phyloP scores from a whole-genome alignment of 495 filamentous ascomycete genomes.

The Staphylotrichum tortipilum region DNA sequence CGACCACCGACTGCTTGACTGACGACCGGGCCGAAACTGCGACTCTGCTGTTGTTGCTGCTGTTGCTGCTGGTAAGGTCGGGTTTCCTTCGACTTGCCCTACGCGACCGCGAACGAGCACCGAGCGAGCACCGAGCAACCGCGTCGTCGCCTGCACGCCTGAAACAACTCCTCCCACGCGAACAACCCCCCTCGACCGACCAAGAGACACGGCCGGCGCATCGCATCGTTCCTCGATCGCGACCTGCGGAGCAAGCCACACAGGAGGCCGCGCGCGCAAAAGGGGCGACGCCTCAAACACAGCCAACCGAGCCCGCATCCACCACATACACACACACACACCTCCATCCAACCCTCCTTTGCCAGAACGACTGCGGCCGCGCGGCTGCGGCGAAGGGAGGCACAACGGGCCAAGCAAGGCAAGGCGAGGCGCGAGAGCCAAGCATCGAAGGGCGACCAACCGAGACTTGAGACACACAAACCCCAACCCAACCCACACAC shows the following conservation, averaged over 20 bases:
- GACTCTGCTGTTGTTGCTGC: conserved; percentile 23
- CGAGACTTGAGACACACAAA: neutral
- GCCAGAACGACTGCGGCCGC: conserved; percentile 4
- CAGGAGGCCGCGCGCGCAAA: neutral
- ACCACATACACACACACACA: too few species aligned
- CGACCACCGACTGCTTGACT: conserved; percentile 3
- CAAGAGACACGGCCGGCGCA: neutral
- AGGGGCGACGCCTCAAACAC: conserved; percentile 1
- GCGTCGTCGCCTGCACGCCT: too few species aligned
- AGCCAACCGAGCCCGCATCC: conserved; percentile 7
- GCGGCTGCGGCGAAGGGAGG: conserved; percentile 3
- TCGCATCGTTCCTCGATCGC: too few species aligned
- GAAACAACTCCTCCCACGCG: too few species aligned
- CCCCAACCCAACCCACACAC: too few species aligned
- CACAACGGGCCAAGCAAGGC: too few species aligned
- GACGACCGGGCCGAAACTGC: conserved; percentile 6
- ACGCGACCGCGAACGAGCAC: conserved; percentile 9
- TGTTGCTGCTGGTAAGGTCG: conserved; percentile 16
- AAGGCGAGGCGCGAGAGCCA: neutral
- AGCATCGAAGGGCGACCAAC: neutral
- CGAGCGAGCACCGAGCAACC: neutral
- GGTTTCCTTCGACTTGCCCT: conserved; percentile 19
- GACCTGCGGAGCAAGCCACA: too few species aligned
- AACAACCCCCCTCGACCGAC: neutral
- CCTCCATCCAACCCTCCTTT: conserved; percentile 2